phyloP scores from a whole-genome alignment of 164 flowering plant genomes.

The Vitis rotundifolia region DNA sequence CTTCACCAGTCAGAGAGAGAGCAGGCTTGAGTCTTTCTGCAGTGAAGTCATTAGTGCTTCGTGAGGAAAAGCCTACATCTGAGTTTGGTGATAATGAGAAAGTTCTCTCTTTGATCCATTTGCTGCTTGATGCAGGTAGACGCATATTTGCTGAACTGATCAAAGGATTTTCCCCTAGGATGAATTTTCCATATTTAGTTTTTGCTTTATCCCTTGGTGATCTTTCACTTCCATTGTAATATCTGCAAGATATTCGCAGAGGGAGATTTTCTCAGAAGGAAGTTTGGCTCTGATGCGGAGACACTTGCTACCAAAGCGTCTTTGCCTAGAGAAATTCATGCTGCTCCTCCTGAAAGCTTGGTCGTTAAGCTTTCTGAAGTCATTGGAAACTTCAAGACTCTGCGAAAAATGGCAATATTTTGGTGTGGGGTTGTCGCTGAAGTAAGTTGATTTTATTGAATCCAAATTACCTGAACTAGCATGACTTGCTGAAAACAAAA shows the following conservation, averaged over 20 bases:
- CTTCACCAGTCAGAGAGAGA: constrained; percentile 82
- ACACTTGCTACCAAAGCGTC: constrained; percentile 20
- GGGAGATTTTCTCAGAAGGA: constrained; percentile 51
- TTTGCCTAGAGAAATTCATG: constrained; percentile 79
- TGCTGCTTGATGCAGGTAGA: constrained; percentile 72
- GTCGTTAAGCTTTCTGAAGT: constrained; percentile 79
- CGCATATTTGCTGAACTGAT: constrained; percentile 14
- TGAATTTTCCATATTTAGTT: constrained; percentile 10
- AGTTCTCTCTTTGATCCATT: constrained; percentile 42
- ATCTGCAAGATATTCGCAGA: constrained; percentile 90
- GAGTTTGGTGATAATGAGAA: constrained; percentile 60
- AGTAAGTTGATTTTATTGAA: constrained; percentile 47
- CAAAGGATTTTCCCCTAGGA: constrained; percentile 1
- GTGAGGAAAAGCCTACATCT: constrained; percentile 61
- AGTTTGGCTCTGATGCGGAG: constrained; percentile 34
- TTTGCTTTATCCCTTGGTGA: constrained; percentile 41
- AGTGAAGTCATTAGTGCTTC: constrained; percentile 78
- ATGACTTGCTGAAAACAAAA: background rate
- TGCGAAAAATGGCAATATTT: constrained; percentile 72
- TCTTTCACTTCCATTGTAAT: constrained; percentile 70
- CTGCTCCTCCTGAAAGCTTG: constrained; percentile 80
- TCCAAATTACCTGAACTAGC: background rate
- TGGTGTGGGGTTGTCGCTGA: constrained; percentile 78
- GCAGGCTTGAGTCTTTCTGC: constrained; percentile 78
- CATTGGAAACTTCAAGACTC: constrained; percentile 67